Conservation (phyloP, 2,329 filamentous ascomycete genomes). For the Penicillium crustosum region DNA sequence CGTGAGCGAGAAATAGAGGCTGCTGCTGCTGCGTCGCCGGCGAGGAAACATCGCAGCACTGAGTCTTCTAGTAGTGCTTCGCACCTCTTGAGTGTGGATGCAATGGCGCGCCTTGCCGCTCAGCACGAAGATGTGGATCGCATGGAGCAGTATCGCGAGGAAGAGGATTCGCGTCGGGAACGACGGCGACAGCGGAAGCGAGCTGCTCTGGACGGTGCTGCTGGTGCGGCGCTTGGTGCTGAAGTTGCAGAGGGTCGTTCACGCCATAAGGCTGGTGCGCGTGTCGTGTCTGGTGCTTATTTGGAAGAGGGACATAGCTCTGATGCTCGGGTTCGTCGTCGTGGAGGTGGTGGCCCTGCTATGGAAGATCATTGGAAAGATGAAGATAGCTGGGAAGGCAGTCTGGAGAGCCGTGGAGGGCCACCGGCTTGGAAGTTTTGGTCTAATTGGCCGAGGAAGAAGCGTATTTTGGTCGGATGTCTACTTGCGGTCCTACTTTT, state of each 20-base stretch:
- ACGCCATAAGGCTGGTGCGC: conserved; percentile 52
- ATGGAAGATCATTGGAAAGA: conserved; percentile 54
- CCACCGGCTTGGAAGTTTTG: conserved; percentile 38
- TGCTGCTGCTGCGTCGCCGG: conserved; percentile 14
- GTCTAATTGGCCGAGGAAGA: conserved; percentile 35
- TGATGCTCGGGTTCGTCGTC: conserved; percentile 51
- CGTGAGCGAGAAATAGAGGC: conserved; percentile 17
- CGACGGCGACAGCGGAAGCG: conserved; percentile 29
- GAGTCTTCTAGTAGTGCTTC: conserved; percentile 47
- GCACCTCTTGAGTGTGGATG: conserved; percentile 51
- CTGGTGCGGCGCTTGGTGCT: conserved; percentile 16
- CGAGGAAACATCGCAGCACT: conserved; percentile 41
- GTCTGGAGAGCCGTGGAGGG: conserved; percentile 33
- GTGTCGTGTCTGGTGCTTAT: conserved; percentile 69
- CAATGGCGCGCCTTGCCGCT: conserved; percentile 65
- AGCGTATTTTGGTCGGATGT: conserved; percentile 53
- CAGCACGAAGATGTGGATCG: conserved; percentile 58
- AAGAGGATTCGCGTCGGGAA: conserved; percentile 26
- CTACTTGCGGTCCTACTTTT: conserved; percentile 56
- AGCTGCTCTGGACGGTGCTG: conserved; percentile 25
- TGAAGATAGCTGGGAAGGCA: conserved; percentile 36
- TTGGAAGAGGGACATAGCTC: conserved; percentile 63
- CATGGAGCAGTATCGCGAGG: conserved; percentile 45
- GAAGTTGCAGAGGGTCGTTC: conserved; percentile 31
- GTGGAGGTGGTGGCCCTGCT: conserved; percentile 31